Conservation (phyloP, 169 alveolate species). For the Eimeria tenella region DNA sequence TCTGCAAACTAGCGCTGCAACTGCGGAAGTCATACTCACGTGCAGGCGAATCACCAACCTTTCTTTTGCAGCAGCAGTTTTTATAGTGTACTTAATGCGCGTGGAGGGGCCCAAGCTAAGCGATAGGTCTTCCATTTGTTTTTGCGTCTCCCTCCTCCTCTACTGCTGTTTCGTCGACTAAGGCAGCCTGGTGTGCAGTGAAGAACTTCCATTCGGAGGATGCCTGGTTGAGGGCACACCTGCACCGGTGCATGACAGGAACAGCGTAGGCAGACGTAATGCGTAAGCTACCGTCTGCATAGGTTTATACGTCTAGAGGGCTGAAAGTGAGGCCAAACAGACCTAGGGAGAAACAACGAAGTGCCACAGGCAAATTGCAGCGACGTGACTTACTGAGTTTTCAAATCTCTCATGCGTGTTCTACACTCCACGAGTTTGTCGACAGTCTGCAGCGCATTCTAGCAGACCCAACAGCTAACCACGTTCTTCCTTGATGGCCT, state of each 20-base stretch:
- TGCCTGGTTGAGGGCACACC: conserved; percentile 51
- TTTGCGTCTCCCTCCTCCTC: too few species aligned
- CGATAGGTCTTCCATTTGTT: too few species aligned
- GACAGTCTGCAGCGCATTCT: conserved; percentile 36
- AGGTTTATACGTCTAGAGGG: background rate
- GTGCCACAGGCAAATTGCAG: background rate
- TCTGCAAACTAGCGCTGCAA: too few species aligned
- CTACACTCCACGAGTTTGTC: conserved; percentile 59
- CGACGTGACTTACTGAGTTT: conserved; percentile 5
- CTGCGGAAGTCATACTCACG: too few species aligned
- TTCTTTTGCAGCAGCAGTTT: too few species aligned
- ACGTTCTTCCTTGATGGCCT: too few species aligned
- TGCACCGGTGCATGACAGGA: background rate
- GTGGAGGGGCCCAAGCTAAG: too few species aligned
- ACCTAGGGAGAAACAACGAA: background rate
- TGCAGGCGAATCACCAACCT: too few species aligned
- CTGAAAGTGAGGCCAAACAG: background rate
- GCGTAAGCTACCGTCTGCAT: background rate
- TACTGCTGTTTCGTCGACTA: too few species aligned
- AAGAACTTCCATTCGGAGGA: conserved; percentile 22
- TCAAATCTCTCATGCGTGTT: conserved; percentile 29
- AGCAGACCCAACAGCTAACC: background rate
- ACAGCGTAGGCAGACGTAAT: background rate
- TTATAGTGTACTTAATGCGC: too few species aligned
- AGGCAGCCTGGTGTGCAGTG: too few species aligned